Evolutionary conservation across 495 filamentous ascomycete genomes (phyloP).

Genomic region (Neurospora sp.): DNA sequence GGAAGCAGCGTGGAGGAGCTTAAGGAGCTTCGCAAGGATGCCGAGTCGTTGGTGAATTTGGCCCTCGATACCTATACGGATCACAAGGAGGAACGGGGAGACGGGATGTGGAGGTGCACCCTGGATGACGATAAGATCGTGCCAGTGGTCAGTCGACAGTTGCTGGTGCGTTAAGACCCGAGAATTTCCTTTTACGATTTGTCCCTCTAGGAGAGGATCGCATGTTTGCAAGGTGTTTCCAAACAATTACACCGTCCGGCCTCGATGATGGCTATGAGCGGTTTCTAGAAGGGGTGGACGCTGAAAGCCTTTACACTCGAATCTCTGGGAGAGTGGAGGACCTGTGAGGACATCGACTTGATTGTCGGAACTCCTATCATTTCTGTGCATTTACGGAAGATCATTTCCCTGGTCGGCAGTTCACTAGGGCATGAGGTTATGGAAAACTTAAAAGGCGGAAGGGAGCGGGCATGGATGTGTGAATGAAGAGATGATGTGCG

Average conservation of each 20-base stretch:
- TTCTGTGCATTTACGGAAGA: not conserved
- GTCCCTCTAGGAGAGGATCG: not conserved
- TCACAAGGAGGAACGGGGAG: slow-evolving; percentile 1
- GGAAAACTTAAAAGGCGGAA: not conserved
- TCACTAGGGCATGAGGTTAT: not conserved
- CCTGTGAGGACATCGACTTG: not conserved
- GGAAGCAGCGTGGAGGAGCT: slow-evolving; percentile 14
- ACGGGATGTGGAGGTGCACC: not conserved
- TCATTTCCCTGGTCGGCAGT: not conserved
- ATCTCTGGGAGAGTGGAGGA: not conserved
- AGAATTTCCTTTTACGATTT: not conserved
- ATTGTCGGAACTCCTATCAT: not conserved
- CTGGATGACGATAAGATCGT: not conserved
- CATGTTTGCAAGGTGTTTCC: not conserved
- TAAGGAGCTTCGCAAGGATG: slow-evolving; percentile 18
- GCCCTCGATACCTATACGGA: slow-evolving; percentile 21
- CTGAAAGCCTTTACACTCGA: not conserved
- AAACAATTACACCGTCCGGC: not conserved
- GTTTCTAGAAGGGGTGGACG: not conserved
- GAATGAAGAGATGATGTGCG: not conserved
- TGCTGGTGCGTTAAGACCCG: not conserved
- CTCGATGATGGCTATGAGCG: not conserved
- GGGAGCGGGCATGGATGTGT: not conserved
- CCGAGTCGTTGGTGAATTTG: slow-evolving; percentile 26
- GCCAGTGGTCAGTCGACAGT: not conserved